Evolutionary conservation across 1,284 basidiomycete genomes (phyloP).

Genomic region (Apiotrichum akiyoshidainum): DNA sequence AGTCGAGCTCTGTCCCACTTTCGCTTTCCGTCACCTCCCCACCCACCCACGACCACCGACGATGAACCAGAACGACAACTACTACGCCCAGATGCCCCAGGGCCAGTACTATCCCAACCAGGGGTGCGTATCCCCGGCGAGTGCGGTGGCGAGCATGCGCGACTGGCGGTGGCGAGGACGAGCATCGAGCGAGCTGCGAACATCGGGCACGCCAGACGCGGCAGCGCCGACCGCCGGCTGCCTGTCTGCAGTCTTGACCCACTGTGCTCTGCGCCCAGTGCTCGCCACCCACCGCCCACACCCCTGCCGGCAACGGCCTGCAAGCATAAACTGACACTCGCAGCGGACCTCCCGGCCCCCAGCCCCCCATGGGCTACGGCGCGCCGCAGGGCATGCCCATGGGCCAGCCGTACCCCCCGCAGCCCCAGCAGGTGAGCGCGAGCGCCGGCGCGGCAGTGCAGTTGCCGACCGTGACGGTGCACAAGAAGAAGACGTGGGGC

Average conservation of each 20-base stretch:
- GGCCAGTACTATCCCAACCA: slow-evolving; percentile 2
- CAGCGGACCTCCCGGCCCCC: background rate
- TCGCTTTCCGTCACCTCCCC: no score
- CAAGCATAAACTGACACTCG: background rate
- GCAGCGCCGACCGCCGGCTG: no score
- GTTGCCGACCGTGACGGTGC: no score
- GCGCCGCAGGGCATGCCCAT: slow-evolving; percentile 3
- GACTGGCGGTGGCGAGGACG: no score
- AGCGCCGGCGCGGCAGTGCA: background rate
- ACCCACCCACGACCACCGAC: no score
- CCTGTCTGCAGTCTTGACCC: no score
- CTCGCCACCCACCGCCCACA: background rate
- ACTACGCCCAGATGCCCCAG: slow-evolving; percentile 6
- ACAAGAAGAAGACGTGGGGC: background rate
- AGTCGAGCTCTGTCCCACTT: no score
- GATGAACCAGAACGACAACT: background rate
- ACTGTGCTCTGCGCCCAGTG: background rate
- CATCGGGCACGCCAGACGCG: no score
- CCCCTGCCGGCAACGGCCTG: no score
- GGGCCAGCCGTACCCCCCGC: background rate
- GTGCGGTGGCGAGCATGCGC: no score
- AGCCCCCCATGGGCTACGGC: slow-evolving; percentile 1
- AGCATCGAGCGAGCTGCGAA: no score
- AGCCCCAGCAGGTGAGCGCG: background rate
- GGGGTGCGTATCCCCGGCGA: background rate